A percentile compares a stretch with the other conserved stretches of the same genome.
Conservation (phyloP, 371 early-diverging fungal species). For the Zopfochytrium polystomum region DNA sequence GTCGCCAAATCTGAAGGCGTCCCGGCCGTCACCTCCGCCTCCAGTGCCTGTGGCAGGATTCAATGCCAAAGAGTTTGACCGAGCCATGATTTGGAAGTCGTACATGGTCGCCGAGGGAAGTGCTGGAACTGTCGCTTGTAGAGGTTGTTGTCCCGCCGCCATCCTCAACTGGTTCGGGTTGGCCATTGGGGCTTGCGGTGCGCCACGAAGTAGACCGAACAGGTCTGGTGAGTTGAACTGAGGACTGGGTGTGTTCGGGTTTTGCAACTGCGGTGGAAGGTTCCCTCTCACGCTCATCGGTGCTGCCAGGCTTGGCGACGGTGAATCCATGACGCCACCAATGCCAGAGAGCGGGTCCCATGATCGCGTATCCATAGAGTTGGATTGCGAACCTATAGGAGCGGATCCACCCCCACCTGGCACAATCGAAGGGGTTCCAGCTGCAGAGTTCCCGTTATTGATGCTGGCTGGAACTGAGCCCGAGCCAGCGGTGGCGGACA, state of each 20-base stretch:
- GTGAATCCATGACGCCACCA: too few relatives aligned
- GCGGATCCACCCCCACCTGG: not conserved
- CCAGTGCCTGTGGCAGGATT: too few relatives aligned
- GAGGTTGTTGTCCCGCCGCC: not conserved
- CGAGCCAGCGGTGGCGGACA: too few relatives aligned
- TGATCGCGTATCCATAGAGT: too few relatives aligned
- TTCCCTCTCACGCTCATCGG: too few relatives aligned
- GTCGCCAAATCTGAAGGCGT: too few relatives aligned
- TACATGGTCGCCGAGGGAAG: not conserved
- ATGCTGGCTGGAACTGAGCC: not conserved
- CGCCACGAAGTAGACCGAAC: not conserved
- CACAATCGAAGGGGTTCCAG: not conserved
- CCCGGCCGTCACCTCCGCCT: too few relatives aligned
- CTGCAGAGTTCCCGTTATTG: not conserved
- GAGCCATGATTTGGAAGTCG: not conserved
- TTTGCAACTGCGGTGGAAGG: not conserved
- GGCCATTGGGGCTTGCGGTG: not conserved
- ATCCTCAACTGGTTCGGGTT: not conserved
- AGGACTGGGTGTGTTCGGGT: not conserved
- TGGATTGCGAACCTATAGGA: not conserved
- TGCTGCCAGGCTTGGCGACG: too few relatives aligned
- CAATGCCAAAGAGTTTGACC: not conserved
- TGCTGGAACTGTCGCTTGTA: not conserved
- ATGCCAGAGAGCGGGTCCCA: too few relatives aligned
- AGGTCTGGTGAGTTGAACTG: not conserved